Conservation (phyloP, 75 land plant species). For the Cryptomeria japonica region DNA sequence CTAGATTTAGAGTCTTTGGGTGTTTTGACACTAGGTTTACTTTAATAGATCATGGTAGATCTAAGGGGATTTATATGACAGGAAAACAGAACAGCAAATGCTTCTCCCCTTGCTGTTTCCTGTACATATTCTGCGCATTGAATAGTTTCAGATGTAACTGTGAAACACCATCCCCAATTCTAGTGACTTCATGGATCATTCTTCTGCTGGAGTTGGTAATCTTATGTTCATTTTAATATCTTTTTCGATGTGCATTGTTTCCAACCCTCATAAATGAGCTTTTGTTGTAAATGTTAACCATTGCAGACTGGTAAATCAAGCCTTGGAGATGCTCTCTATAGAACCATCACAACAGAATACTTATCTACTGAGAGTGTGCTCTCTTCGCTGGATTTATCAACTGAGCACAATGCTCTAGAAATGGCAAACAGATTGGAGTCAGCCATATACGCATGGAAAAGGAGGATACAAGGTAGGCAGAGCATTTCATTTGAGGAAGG, state of each 20-base stretch:
- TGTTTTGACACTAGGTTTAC: background rate
- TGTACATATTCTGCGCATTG: background rate
- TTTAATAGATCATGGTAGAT: background rate
- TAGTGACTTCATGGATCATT: background rate
- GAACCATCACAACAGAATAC: slow-evolving; percentile 42
- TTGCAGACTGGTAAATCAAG: slow-evolving; percentile 79
- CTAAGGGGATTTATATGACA: background rate
- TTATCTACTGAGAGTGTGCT: slow-evolving; percentile 53
- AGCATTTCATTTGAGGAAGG: slow-evolving; percentile 15
- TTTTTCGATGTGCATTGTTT: background rate
- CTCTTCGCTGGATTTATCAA: slow-evolving; percentile 46
- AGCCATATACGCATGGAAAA: slow-evolving; percentile 77
- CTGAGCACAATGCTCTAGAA: slow-evolving; percentile 68
- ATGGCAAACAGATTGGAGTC: slow-evolving; percentile 71
- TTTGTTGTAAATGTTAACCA: background rate
- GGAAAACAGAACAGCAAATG: background rate
- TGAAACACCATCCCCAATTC: background rate
- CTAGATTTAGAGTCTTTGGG: background rate
- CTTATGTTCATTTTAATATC: background rate
- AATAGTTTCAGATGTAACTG: background rate
- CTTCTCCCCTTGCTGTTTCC: background rate
- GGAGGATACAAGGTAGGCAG: slow-evolving; percentile 38
- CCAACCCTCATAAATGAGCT: background rate
- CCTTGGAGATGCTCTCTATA: slow-evolving; percentile 72
- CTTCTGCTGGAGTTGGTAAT: background rate